Evolutionary conservation across 805 yeast genomes (phyloP).

Genomic region (Teunomyces tritomae): DNA sequence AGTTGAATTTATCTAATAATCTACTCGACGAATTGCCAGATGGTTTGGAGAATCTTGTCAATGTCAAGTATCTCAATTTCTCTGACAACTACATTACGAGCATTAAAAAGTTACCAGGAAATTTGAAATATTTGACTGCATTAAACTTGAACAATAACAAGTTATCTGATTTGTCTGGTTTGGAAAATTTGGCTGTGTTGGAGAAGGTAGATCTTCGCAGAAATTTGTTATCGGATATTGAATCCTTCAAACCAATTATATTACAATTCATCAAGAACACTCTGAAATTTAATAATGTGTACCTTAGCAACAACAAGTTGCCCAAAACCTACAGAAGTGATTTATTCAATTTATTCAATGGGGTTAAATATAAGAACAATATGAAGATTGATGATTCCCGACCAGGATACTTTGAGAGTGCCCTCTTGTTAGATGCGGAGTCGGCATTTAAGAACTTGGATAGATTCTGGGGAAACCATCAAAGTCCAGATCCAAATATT

Average conservation of each 20-base stretch:
- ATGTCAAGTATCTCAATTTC: conserved; percentile 46
- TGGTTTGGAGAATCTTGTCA: conserved; percentile 49
- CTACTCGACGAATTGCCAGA: conserved; percentile 48
- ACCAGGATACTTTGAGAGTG: conserved; percentile 61
- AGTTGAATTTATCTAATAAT: conserved; percentile 57
- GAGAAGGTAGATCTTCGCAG: conserved; percentile 55
- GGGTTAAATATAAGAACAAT: conserved; percentile 45
- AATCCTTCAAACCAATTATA: conserved; percentile 33
- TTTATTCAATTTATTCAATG: conserved; percentile 54
- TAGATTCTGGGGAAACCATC: conserved; percentile 28
- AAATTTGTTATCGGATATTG: conserved; percentile 39
- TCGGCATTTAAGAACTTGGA: conserved; percentile 44
- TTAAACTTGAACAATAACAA: conserved; percentile 52
- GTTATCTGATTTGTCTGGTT: conserved; percentile 39
- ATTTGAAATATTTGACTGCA: conserved; percentile 37
- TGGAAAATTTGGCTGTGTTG: conserved; percentile 41
- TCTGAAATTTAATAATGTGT: conserved; percentile 39
- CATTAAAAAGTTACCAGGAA: conserved; percentile 32
- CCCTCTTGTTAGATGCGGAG: conserved; percentile 51
- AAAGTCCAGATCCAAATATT: conserved; percentile 7
- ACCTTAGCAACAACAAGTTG: conserved; percentile 39
- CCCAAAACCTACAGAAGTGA: conserved; percentile 52
- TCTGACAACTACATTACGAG: conserved; percentile 41
- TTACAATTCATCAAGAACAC: conserved; percentile 29
- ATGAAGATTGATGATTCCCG: conserved; percentile 57